Evolutionary conservation across 768 basidiomycete species (phyloP).

Genomic region (Pulveroboletus sp.): DNA sequence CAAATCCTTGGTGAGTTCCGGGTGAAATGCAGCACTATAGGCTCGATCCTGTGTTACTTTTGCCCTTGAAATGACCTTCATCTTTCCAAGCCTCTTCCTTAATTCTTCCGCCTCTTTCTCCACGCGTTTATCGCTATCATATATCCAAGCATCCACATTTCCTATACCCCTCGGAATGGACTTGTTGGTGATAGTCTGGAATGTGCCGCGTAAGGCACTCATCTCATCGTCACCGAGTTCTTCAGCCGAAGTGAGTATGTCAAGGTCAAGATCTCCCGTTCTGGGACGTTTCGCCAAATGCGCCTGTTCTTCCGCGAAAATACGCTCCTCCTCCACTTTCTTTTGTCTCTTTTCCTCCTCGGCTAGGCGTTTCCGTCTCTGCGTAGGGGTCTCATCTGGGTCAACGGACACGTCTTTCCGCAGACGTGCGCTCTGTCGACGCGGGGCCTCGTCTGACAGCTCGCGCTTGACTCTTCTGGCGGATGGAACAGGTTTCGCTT

Average conservation of each 20-base stretch:
- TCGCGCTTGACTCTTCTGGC: constrained; percentile 55
- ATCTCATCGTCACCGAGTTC: constrained; percentile 46
- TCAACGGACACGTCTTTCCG: constrained; percentile 47
- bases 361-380: constrained; percentile 68
- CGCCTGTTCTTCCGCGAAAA: constrained; percentile 60
- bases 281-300: constrained; percentile 67
- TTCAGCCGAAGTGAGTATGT: constrained; percentile 47
- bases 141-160: constrained; percentile 52
- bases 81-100: constrained; percentile 47
- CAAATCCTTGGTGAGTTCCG: constrained; percentile 74
- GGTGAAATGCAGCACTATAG: constrained; percentile 80
- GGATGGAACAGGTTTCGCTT: constrained; percentile 63
- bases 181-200: constrained; percentile 40
- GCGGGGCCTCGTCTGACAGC: constrained; percentile 42
- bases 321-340: constrained; percentile 59
- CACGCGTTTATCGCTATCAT: constrained; percentile 46
- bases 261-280: constrained; percentile 60
- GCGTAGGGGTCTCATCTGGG: constrained; percentile 61
- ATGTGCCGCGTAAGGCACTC: constrained; percentile 40
- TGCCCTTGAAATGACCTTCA: constrained; percentile 72
- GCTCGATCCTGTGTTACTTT: constrained; percentile 76
- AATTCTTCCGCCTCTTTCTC: constrained; percentile 50
- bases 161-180: constrained; percentile 37
- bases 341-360: constrained; percentile 53
- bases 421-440: constrained; percentile 67